These are phyloP conservation scores for Cicer pinnatifidum DNA, from an alignment of 306 rosid species.

Conservation along the genomic window DNA sequence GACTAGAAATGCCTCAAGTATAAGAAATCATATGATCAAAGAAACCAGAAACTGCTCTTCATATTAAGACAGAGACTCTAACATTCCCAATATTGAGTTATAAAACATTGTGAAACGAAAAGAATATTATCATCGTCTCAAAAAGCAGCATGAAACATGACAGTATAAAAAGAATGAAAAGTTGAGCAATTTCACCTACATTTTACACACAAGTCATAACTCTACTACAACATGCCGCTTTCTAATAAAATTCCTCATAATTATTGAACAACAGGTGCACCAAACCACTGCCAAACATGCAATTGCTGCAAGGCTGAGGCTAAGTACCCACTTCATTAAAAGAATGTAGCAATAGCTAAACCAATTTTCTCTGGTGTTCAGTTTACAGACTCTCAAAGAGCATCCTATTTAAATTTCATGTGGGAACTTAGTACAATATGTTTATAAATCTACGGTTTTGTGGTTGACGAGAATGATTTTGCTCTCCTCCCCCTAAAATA, in stretches of 20 bases:
- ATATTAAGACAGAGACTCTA: too few species aligned
- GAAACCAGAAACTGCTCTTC: too few species aligned
- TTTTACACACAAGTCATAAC: conserved; percentile 13
- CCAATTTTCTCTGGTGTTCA: neutral
- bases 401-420: conserved; percentile 10
- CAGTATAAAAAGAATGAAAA: neutral
- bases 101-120: too few species aligned
- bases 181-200: neutral
- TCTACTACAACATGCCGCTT: neutral
- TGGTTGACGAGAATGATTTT: conserved; percentile 38
- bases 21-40: too few species aligned
- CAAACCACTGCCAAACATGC: conserved; percentile 3
- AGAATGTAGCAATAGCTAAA: conserved; percentile 34
- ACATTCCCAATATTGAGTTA: too few species aligned
- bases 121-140: too few species aligned
- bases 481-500: conserved; percentile 7
- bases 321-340: conserved; percentile 11
- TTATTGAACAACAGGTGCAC: conserved; percentile 4
- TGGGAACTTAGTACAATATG: conserved; percentile 19
- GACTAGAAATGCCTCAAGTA: too few species aligned
- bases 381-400: conserved; percentile 38
- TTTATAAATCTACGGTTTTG: conserved; percentile 38
- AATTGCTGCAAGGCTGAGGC: conserved; percentile 11
- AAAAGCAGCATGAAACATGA: neutral
- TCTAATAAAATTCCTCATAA: conserved; percentile 18